Conservation (phyloP, 2,329 filamentous ascomycete species). For the Colletotrichum costaricense region DNA sequence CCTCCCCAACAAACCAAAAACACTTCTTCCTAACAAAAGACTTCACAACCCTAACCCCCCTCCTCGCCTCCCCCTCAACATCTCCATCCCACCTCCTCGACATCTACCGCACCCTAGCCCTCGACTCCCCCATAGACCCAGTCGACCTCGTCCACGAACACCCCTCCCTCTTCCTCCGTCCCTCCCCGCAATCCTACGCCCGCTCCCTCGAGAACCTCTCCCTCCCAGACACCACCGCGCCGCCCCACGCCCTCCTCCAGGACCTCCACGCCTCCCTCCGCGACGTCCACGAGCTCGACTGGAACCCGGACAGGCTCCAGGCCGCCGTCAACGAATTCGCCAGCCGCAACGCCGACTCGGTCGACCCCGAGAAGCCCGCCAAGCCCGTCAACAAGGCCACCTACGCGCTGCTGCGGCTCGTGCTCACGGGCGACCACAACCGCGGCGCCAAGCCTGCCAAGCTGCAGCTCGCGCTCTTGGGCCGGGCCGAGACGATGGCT, state of each 20-base stretch:
- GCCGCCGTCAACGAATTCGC: constrained; percentile 21
- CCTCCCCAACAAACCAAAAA: constrained; percentile 4
- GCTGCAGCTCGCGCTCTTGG: constrained; percentile 35
- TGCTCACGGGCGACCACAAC: constrained; percentile 28
- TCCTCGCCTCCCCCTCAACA: constrained; percentile 2
- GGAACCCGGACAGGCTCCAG: constrained; percentile 28
- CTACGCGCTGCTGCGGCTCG: constrained; percentile 31
- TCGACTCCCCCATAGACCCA: constrained; percentile 33
- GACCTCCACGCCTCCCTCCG: constrained; percentile 18
- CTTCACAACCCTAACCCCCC: constrained; percentile 13
- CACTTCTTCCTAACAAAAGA: constrained; percentile 21
- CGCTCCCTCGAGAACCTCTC: constrained; percentile 14
- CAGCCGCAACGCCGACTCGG: not conserved
- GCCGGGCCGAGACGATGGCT: constrained; percentile 30
- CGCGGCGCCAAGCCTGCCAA: constrained; percentile 36
- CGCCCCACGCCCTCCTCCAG: constrained; percentile 3
- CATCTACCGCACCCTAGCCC: constrained; percentile 27
- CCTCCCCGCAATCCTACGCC: constrained; percentile 11
- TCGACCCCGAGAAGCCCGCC: constrained; percentile 1
- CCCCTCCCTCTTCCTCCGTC: constrained; percentile 36
- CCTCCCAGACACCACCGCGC: not conserved
- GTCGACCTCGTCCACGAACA: constrained; percentile 27
- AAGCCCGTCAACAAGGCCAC: constrained; percentile 7
- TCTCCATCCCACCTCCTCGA: constrained; percentile 22
- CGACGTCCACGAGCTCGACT: constrained; percentile 24